phyloP scores from a whole-genome alignment of 495 filamentous ascomycete species.

The Terfezia claveryi region DNA sequence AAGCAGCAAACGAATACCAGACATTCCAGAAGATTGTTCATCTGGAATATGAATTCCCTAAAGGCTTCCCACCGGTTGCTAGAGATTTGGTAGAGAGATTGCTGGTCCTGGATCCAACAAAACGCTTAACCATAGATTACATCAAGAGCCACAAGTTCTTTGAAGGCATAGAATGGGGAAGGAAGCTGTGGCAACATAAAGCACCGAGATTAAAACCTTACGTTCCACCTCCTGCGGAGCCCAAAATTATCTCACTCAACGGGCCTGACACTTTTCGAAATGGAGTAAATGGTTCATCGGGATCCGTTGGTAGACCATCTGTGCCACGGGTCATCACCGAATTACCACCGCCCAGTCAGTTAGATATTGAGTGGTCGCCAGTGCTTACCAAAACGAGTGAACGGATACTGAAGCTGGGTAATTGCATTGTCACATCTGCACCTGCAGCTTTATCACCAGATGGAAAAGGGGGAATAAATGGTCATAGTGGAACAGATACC shows the following conservation, averaged over 20 bases:
- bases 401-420: constrained; percentile 83
- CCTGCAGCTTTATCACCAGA: constrained; percentile 33
- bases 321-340: constrained; percentile 82
- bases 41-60: constrained; percentile 82
- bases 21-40: constrained; percentile 97
- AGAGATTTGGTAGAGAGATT: constrained; percentile 82
- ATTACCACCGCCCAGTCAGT: constrained; percentile 78
- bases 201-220: constrained; percentile 78
- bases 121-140: constrained; percentile 79
- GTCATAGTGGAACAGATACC: constrained; percentile 29
- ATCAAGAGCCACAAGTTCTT: constrained; percentile 98
- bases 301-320: constrained; percentile 18
- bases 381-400: constrained; percentile 80
- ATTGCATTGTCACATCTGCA: constrained; percentile 58
- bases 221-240: constrained; percentile 53
- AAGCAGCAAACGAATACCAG: constrained; percentile 87
- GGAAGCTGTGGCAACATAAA: constrained; percentile 71
- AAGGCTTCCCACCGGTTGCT: constrained; percentile 70
- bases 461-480: constrained; percentile 21
- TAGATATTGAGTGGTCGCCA: constrained; percentile 98
- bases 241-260: constrained; percentile 58
- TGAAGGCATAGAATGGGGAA: constrained; percentile 68
- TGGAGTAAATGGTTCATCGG: constrained; percentile 6
- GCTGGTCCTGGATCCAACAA: constrained; percentile 71
- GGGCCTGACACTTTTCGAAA: constrained; percentile 28